These are phyloP conservation scores for Polygonum aviculare DNA, from an alignment of 148 eudicot species.

Conservation along the genomic window DNA sequence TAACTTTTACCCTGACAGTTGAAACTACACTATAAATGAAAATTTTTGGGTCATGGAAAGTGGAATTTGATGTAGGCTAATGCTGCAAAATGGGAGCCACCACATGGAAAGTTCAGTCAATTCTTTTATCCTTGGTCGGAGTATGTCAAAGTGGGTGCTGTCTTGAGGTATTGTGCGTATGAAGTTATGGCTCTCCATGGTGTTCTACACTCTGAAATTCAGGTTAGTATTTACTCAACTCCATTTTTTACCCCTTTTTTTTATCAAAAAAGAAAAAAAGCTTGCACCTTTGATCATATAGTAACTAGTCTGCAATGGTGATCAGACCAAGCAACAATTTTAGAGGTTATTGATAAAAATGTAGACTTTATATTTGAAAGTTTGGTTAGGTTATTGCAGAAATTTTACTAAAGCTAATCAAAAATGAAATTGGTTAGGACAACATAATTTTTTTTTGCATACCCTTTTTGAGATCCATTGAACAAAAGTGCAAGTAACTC, in stretches of 20 bases:
- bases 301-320: not conserved
- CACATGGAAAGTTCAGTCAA: conserved; percentile 49
- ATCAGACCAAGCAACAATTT: not conserved
- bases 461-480: not conserved
- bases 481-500: not conserved
- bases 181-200: conserved; percentile 72
- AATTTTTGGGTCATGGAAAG: not conserved
- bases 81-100: conserved; percentile 71
- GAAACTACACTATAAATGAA: not conserved
- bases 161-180: conserved; percentile 47
- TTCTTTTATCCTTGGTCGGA: conserved; percentile 63
- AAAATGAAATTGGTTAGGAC: not conserved
- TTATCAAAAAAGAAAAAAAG: not conserved
- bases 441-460: not conserved
- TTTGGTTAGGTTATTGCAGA: not conserved
- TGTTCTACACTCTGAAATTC: conserved; percentile 61
- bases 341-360: not conserved
- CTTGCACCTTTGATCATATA: not conserved
- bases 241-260: conserved; percentile 2
- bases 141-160: conserved; percentile 51
- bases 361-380: not conserved
- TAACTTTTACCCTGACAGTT: no score
- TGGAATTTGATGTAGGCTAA: conserved; percentile 23
- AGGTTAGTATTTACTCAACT: conserved; percentile 17
- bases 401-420: not conserved